A percentile compares a stretch with the other conserved stretches of the same genome.
These are phyloP conservation scores for Amaranthus cruentus DNA, from an alignment of 148 eudicot genomes.

Conservation along the genomic window DNA sequence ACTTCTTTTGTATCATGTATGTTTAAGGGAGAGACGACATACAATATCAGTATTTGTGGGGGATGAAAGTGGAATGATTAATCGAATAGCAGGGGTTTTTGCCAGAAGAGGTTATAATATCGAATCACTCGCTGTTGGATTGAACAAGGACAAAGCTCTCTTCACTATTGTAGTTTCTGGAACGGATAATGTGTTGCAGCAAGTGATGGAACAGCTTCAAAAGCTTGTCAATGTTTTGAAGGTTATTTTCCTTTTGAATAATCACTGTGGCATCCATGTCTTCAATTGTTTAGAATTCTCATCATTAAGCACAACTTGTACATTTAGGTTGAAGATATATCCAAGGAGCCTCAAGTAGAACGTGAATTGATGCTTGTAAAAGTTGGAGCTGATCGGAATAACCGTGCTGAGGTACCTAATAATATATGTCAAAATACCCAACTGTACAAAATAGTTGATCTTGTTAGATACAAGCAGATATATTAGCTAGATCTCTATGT, in stretches of 20 bases:
- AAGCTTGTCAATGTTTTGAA: slow-evolving; percentile 87
- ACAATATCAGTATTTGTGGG: slow-evolving; percentile 92
- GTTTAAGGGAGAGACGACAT: slow-evolving; percentile 62
- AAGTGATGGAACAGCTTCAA: slow-evolving; percentile 86
- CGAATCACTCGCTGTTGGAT: slow-evolving; percentile 96
- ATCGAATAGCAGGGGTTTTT: slow-evolving; percentile 92
- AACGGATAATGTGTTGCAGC: slow-evolving; percentile 63
- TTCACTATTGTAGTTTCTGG: slow-evolving; percentile 94
- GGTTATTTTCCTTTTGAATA: slow-evolving; percentile 29
- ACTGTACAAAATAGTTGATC: neutral
- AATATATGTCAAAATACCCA: neutral
- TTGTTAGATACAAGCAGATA: neutral
- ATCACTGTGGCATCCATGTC: neutral
- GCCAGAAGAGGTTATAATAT: slow-evolving; percentile 91
- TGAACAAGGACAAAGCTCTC: slow-evolving; percentile 87
- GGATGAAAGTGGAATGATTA: slow-evolving; percentile 95
- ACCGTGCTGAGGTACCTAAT: slow-evolving; percentile 50
- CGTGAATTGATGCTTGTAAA: slow-evolving; percentile 68
- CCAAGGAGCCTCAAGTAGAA: slow-evolving; percentile 63
- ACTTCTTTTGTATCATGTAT: neutral
- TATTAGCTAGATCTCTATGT: neutral
- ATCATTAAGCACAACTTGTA: slow-evolving; percentile 1
- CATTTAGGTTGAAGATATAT: slow-evolving; percentile 55
- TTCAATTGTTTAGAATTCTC: neutral
- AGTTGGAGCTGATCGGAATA: slow-evolving; percentile 42